Evolutionary conservation across 2,329 filamentous ascomycete genomes (phyloP).

Genomic region (Rutstroemia sp.): DNA sequence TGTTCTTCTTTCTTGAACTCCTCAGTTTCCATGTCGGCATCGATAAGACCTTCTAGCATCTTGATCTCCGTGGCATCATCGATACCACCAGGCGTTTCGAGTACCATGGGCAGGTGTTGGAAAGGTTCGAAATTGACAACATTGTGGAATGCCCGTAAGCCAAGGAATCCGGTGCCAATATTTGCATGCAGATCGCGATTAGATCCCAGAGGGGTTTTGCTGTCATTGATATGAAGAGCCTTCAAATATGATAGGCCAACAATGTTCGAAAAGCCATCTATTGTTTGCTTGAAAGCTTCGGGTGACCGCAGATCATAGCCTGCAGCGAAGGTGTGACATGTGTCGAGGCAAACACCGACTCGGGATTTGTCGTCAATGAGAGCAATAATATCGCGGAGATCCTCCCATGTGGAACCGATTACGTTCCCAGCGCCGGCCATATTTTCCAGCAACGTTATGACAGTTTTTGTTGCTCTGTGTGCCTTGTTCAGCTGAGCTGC

Average conservation of each 20-base stretch:
- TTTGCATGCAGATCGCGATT: slow-evolving; percentile 90
- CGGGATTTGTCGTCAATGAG: slow-evolving; percentile 72
- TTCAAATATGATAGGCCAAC: slow-evolving; percentile 75
- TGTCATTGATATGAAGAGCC: slow-evolving; percentile 90
- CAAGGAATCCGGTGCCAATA: slow-evolving; percentile 91
- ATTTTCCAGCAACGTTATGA: slow-evolving; percentile 84
- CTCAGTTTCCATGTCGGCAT: slow-evolving; percentile 67
- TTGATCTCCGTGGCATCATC: slow-evolving; percentile 82
- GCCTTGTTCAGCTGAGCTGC: slow-evolving; percentile 76
- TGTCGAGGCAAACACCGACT: slow-evolving; percentile 92
- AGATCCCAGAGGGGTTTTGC: slow-evolving; percentile 78
- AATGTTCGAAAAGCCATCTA: slow-evolving; percentile 66
- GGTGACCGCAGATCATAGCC: slow-evolving; percentile 83
- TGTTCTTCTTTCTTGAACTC: slow-evolving; percentile 62
- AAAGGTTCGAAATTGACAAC: slow-evolving; percentile 78
- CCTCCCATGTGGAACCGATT: slow-evolving; percentile 77
- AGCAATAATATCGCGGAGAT: slow-evolving; percentile 77
- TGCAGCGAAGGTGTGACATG: slow-evolving; percentile 90
- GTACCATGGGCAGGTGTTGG: slow-evolving; percentile 75
- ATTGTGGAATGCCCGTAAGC: slow-evolving; percentile 82
- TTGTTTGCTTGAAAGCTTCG: slow-evolving; percentile 62
- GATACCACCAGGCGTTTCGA: slow-evolving; percentile 90
- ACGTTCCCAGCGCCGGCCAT: slow-evolving; percentile 91
- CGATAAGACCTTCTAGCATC: slow-evolving; percentile 79
- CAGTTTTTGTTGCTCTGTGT: slow-evolving; percentile 65